Conservation (phyloP, 257 asterid genomes). For the Rubia yunnanensis region DNA sequence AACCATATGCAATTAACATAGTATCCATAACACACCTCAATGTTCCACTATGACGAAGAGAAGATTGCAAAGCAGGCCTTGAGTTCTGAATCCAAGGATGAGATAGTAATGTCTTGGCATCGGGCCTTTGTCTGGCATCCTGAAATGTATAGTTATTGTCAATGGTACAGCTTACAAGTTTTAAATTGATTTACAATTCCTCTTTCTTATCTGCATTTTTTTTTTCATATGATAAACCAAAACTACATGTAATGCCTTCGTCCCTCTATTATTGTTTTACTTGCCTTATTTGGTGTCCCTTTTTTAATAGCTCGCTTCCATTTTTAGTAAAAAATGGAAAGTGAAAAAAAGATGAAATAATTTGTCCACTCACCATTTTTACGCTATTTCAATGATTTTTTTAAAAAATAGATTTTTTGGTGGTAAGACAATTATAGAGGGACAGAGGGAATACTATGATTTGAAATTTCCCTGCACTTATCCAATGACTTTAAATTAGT, state of each 20-base stretch:
- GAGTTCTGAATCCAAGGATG: slow-evolving; percentile 99
- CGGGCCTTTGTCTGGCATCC: slow-evolving; percentile 99
- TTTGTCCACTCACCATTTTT: no score
- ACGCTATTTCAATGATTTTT: no score
- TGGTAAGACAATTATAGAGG: no score
- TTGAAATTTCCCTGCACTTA: neutral
- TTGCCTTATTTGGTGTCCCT: no score
- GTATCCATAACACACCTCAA: slow-evolving; percentile 34
- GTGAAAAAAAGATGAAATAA: no score
- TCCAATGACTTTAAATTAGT: neutral
- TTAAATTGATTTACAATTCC: neutral
- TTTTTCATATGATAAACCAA: neutral
- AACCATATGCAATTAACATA: neutral
- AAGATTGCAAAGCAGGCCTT: slow-evolving; percentile 80
- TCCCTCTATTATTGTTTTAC: no score
- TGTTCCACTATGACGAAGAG: slow-evolving; percentile 87
- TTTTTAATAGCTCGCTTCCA: no score
- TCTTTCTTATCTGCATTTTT: neutral
- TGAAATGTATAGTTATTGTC: slow-evolving; percentile 33
- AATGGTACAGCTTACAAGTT: slow-evolving; percentile 13
- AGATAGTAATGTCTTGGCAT: slow-evolving; percentile 88
- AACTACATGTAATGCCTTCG: no score
- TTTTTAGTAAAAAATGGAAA: no score
- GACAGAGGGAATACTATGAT: no score
- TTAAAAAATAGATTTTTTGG: no score